Evolutionary conservation across 495 filamentous ascomycete genomes (phyloP).

Genomic region (Penicillium macrosclerotiorum): DNA sequence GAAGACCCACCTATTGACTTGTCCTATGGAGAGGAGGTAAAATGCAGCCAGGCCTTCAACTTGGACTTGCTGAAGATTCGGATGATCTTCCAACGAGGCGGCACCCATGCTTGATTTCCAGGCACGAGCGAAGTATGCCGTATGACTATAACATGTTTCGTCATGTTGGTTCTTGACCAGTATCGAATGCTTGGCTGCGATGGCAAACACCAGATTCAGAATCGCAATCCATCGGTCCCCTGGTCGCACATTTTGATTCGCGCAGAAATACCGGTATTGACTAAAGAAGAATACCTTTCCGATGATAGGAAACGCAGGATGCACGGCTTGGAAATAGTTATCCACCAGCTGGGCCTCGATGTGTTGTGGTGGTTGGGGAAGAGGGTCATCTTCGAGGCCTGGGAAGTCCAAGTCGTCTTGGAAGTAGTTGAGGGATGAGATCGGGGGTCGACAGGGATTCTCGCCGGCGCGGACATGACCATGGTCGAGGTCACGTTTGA

Average conservation of each 20-base stretch:
- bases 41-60: slow-evolving; percentile 56
- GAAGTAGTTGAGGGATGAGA: slow-evolving; percentile 52
- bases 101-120: slow-evolving; percentile 52
- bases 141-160: slow-evolving; percentile 42
- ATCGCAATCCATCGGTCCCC: slow-evolving; percentile 56
- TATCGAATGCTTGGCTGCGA: slow-evolving; percentile 49
- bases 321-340: slow-evolving; percentile 54
- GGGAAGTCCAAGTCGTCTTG: slow-evolving; percentile 51
- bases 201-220: slow-evolving; percentile 66
- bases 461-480: slow-evolving; percentile 15
- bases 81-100: slow-evolving; percentile 48
- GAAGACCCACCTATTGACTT: slow-evolving; percentile 56
- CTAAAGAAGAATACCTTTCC: slow-evolving; percentile 42
- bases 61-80: slow-evolving; percentile 58
- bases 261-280: slow-evolving; percentile 43
- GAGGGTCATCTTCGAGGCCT: slow-evolving; percentile 43
- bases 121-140: slow-evolving; percentile 58
- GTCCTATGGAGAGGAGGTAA: slow-evolving; percentile 57
- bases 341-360: slow-evolving; percentile 53
- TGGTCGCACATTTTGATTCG: slow-evolving; percentile 31
- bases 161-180: slow-evolving; percentile 38
- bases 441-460: slow-evolving; percentile 21
- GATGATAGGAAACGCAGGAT: slow-evolving; percentile 60
- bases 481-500: slow-evolving; percentile 39
- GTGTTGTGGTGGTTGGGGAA: slow-evolving; percentile 47